A percentile compares a stretch with the other conserved stretches of the same genome.
These are phyloP conservation scores for Ligustrum vulgare DNA, from an alignment of 257 asterid genomes.

Conservation along the genomic window DNA sequence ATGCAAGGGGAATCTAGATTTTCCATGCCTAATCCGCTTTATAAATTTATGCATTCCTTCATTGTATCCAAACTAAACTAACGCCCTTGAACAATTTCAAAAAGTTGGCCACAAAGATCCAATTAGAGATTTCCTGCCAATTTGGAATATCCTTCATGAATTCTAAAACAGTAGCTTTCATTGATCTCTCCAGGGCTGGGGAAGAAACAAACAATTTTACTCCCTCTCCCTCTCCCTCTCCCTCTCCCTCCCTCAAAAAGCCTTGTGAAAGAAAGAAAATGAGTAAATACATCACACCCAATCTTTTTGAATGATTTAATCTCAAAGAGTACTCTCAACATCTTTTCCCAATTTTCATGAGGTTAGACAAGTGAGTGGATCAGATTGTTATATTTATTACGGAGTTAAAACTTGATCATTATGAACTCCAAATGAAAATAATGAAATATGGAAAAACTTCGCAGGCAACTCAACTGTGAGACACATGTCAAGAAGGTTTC, in stretches of 20 bases:
- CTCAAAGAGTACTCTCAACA: not conserved
- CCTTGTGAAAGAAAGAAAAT: not conserved
- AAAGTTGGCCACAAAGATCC: not conserved
- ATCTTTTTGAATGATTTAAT: not conserved
- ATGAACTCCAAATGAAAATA: not conserved
- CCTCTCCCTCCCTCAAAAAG: not conserved
- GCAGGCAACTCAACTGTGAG: not conserved
- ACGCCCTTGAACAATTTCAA: not conserved
- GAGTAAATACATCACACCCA: not conserved
- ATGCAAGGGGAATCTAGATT: not conserved
- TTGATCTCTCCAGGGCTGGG: not conserved
- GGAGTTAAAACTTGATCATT: not conserved
- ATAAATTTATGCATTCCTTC: not conserved
- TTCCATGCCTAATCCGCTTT: not conserved
- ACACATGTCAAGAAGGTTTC: not conserved
- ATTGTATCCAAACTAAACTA: not conserved
- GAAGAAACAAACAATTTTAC: not conserved
- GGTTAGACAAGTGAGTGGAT: not conserved
- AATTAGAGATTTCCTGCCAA: not conserved
- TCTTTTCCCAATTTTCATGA: not conserved
- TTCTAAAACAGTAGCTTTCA: not conserved
- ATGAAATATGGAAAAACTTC: conserved; percentile 2
- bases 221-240: not conserved
- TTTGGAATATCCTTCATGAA: not conserved
- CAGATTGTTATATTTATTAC: not conserved